These are phyloP conservation scores for Gypsophila paniculata DNA, from an alignment of 179 eudicot genomes.

Conservation along the genomic window DNA sequence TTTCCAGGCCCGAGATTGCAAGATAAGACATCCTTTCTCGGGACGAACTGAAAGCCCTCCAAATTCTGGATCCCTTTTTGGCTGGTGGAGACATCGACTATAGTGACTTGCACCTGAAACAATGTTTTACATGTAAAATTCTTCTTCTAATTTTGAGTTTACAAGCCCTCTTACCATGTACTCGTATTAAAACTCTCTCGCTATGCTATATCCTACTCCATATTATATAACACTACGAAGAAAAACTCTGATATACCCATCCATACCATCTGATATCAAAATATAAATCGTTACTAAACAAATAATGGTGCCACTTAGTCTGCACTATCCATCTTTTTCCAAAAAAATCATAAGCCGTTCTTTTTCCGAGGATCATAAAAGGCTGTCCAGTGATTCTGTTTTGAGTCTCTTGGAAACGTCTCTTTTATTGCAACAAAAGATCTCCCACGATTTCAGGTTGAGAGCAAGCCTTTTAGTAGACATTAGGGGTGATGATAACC, in stretches of 20 bases:
- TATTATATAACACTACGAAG: too few species aligned
- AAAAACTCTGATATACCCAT: too few species aligned
- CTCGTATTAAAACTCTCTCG: background rate
- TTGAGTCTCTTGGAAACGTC: background rate
- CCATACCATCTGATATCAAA: too few species aligned
- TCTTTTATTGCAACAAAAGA: background rate
- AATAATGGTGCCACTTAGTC: too few species aligned
- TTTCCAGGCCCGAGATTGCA: conserved; percentile 39
- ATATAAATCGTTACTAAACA: too few species aligned
- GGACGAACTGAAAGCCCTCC: conserved; percentile 51
- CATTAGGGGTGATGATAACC: background rate
- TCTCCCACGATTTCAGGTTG: background rate
- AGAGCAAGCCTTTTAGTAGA: background rate
- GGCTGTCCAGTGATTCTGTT: background rate
- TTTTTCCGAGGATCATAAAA: background rate
- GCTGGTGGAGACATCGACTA: conserved; percentile 84
- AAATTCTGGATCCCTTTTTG: conserved; percentile 40
- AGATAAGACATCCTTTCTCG: conserved; percentile 67
- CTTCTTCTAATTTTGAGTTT: too few species aligned
- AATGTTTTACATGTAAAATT: background rate
- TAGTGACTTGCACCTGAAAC: conserved; percentile 63
- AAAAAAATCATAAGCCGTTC: background rate
- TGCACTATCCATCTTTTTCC: too few species aligned
- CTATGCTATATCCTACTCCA: too few species aligned
- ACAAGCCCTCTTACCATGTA: background rate